Conservation (phyloP, 148 eudicot genomes). For the Silene latifolia region DNA sequence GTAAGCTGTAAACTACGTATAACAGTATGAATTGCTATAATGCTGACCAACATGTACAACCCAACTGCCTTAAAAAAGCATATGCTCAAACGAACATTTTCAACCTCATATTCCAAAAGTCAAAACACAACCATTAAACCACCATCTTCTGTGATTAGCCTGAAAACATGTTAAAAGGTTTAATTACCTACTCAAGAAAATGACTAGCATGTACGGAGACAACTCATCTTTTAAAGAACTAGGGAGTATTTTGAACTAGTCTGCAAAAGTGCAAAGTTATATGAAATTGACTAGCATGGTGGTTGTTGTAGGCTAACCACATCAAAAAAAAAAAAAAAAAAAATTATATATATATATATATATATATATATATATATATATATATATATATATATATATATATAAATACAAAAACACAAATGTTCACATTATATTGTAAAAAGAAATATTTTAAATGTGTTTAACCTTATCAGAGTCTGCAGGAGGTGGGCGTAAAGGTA, state of each 20-base stretch:
- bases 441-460: not conserved
- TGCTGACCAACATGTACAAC: not conserved
- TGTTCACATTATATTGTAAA: not conserved
- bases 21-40: not conserved
- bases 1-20: not conserved
- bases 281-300: too few species aligned
- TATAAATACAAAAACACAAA: too few species aligned
- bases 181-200: too few species aligned
- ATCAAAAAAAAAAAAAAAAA: too few species aligned
- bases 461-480: slow-evolving; percentile 70
- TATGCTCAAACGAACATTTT: not conserved
- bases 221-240: not conserved
- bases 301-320: not conserved
- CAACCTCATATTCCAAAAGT: not conserved
- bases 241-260: not conserved
- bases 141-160: not conserved
- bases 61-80: not conserved
- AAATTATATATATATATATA: too few species aligned
- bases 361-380: too few species aligned
- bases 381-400: too few species aligned
- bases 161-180: not conserved
- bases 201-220: too few species aligned
- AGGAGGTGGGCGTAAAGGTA: slow-evolving; percentile 90
- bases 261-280: too few species aligned
- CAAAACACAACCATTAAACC: not conserved